Base-by-base conservation (phyloP, 1,139 yeast genomes). In the Geotrichum siamense region DNA sequence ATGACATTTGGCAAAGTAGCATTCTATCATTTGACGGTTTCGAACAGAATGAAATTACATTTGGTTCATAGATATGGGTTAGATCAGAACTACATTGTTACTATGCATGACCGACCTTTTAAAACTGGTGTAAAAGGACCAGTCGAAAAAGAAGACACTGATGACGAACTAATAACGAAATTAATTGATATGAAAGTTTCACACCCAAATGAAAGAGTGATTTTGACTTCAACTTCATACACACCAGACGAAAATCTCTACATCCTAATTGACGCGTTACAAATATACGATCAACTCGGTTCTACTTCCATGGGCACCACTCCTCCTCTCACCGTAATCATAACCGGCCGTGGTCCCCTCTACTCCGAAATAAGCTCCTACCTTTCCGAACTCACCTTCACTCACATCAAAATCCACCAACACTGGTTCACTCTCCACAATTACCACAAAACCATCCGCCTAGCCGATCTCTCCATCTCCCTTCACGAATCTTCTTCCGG, bases 341-440 rank as follows among this genome's bases (percentile, higher is more conserved):
- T 93, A 19, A 93, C 99, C 0, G 99, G 99, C 0, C 91, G 89
- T 59, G 99, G 99, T 0, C 98, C 98, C 0, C 59, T 84, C 64
- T 76, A 76, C 51, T 57, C 74, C 4, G 55, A 68, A n/a, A 65
- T 68, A 43, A 77, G 80, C 1, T 53, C 64, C 3, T 57, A 63
- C 9, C 65, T 75, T 20, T 53, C 58, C 13, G 41, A 50, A 19
- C 53, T 63, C 9, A 45, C 48, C 9, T 49, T 56, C 37, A 39
- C 47, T 13, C 55, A 72, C 35, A 74, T 87, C 5, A 58, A 69
- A 0, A 68, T 89, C 4, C 71, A 71, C 48, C 74, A 82, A 25
- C 79, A 76, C 0, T 93, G 98, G 98, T 69, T 93, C 26, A 61
- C 80, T 0, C 68, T 78, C 2, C 87, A 80, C 48, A 91, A 86